Conservation (phyloP, 2,329 filamentous ascomycete genomes). For the Metarhizium sp. region DNA sequence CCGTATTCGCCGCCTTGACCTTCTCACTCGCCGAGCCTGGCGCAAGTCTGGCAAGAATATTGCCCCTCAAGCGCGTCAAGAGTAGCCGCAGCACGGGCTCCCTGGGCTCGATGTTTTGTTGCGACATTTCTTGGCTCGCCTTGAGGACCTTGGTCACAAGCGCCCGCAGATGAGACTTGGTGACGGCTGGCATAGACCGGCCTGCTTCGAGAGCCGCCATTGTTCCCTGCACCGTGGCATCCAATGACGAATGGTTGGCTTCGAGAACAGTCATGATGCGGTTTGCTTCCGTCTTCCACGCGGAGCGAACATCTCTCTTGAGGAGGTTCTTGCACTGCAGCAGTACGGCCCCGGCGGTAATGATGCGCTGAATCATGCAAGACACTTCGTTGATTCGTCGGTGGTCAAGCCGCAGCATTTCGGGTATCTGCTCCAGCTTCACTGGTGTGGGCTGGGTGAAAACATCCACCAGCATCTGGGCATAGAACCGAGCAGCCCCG, state of each 20-base stretch:
- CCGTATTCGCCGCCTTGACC: constrained; percentile 57
- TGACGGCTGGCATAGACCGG: constrained; percentile 54
- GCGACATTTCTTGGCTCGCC: constrained; percentile 37
- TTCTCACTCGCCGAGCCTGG: constrained; percentile 61
- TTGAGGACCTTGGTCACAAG: constrained; percentile 47
- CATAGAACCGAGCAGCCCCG: constrained; percentile 61
- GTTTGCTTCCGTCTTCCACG: constrained; percentile 66
- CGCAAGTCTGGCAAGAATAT: constrained; percentile 55
- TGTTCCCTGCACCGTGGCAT: constrained; percentile 48
- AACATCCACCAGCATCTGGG: constrained; percentile 64
- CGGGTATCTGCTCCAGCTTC: constrained; percentile 49
- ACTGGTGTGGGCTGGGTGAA: constrained; percentile 58
- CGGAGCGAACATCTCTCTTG: constrained; percentile 67
- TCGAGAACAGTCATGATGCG: constrained; percentile 64
- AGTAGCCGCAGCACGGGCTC: constrained; percentile 57
- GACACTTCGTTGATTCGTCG: constrained; percentile 45
- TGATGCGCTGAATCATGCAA: constrained; percentile 42
- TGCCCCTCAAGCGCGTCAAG: constrained; percentile 55
- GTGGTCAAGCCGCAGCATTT: constrained; percentile 63
- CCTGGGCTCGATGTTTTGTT: constrained; percentile 30
- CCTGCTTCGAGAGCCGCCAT: constrained; percentile 55
- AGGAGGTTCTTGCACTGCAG: constrained; percentile 76
- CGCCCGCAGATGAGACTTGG: constrained; percentile 48
- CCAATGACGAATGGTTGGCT: constrained; percentile 37
- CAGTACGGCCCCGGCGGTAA: constrained; percentile 64